These are phyloP conservation scores for Populus nigra DNA, from an alignment of 345 rosid species.

Conservation along the genomic window DNA sequence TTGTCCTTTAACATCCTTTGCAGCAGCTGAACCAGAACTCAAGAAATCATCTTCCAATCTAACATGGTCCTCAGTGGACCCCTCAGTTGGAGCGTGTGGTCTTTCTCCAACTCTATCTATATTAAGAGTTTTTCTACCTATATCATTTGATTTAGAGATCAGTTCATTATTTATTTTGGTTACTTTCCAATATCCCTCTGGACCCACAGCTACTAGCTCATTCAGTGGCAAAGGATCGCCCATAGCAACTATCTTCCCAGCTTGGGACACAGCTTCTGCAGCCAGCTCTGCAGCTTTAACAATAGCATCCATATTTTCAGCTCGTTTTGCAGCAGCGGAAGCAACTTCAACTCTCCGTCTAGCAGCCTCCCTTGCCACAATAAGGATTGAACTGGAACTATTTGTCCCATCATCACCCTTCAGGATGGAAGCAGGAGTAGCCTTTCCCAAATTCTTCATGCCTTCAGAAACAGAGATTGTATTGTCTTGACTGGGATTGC, in stretches of 20 bases:
- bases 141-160: constrained; percentile 29
- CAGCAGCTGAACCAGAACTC: constrained; percentile 36
- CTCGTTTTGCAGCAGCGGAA: constrained; percentile 83
- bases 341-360: constrained; percentile 82
- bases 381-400: constrained; percentile 58
- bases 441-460: constrained; percentile 35
- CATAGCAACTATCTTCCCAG: constrained; percentile 87
- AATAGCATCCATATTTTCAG: constrained; percentile 88
- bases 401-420: constrained; percentile 46
- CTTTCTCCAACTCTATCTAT: constrained; percentile 15
- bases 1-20: constrained; percentile 44
- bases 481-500: constrained; percentile 30
- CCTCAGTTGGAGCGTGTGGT: constrained; percentile 33
- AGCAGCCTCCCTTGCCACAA: constrained; percentile 80
- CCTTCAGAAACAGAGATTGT: constrained; percentile 32
- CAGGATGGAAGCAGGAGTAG: constrained; percentile 58
- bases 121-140: constrained; percentile 23
- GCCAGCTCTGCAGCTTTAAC: constrained; percentile 96
- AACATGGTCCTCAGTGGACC: constrained; percentile 38
- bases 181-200: constrained; percentile 68
- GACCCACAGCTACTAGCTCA: constrained; percentile 67
- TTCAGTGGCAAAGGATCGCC: constrained; percentile 62
- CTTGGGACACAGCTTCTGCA: constrained; percentile 89
- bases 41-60: constrained; percentile 39
- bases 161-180: constrained; percentile 39